Conservation (phyloP, 129 eudicot genomes). For the Smallanthus sonchifolius region DNA sequence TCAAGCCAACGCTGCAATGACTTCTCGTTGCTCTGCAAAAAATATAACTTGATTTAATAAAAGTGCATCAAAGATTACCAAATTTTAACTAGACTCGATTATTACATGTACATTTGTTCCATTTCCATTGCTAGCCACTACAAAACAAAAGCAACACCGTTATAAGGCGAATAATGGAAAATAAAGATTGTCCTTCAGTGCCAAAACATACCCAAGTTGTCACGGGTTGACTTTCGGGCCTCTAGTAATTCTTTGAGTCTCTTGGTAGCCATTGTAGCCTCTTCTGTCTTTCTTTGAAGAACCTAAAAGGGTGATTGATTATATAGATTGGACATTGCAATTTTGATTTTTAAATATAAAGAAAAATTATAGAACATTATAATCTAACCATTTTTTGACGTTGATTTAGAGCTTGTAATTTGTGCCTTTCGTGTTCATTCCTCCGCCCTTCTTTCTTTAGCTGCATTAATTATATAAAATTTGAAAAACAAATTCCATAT, state of each 20-base stretch:
- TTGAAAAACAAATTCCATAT: background rate
- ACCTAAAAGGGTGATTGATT: conserved; percentile 48
- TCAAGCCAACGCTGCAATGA: conserved; percentile 98
- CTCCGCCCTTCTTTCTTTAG: conserved; percentile 91
- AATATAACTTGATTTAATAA: background rate
- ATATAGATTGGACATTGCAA: background rate
- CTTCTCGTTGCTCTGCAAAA: conserved; percentile 81
- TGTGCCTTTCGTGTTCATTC: conserved; percentile 95
- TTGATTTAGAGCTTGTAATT: conserved; percentile 91
- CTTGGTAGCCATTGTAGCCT: conserved; percentile 99
- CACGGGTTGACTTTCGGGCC: conserved; percentile 94
- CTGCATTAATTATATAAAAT: conserved; percentile 30
- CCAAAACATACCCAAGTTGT: conserved; percentile 54
- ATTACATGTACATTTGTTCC: conserved; percentile 82
- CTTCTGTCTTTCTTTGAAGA: conserved; percentile 98
- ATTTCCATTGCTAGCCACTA: conserved; percentile 70
- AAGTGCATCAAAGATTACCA: background rate
- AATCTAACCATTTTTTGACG: conserved; percentile 92
- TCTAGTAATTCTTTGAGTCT: conserved; percentile 93
- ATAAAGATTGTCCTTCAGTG: background rate
- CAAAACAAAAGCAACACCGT: conserved; percentile 1
- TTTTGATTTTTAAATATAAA: background rate
- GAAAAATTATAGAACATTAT: background rate
- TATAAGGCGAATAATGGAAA: background rate
- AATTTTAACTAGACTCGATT: background rate